Evolutionary conservation across 495 filamentous ascomycete genomes (phyloP).

Genomic region (Paragyromitra xinjiangensis): DNA sequence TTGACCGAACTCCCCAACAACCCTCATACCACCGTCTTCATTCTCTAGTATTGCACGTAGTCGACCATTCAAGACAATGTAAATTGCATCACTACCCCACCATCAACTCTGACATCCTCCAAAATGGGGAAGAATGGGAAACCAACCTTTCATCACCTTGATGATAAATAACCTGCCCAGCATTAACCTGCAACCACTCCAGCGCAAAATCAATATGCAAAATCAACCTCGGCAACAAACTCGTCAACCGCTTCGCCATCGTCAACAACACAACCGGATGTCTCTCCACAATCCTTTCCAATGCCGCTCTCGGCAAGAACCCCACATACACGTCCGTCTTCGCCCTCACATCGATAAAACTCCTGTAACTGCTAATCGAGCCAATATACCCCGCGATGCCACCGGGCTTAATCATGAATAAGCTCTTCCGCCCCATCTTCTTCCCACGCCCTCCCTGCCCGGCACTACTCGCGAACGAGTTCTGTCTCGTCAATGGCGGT

Average conservation of each 20-base stretch:
- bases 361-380: slow-evolving; percentile 90
- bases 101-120: background rate
- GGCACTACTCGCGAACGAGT: slow-evolving; percentile 53
- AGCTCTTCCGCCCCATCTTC: slow-evolving; percentile 70
- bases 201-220: slow-evolving; percentile 97
- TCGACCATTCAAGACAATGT: slow-evolving; percentile 94
- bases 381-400: slow-evolving; percentile 94
- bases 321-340: slow-evolving; percentile 99
- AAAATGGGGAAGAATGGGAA: background rate
- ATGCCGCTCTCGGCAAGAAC: slow-evolving; percentile 83
- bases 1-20: slow-evolving; percentile 92
- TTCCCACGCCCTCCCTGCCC: slow-evolving; percentile 61
- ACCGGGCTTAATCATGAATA: slow-evolving; percentile 93
- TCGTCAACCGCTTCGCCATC: slow-evolving; percentile 92
- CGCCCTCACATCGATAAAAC: slow-evolving; percentile 94
- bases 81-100: slow-evolving; percentile 84
- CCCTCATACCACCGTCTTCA: slow-evolving; percentile 81
- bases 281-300: slow-evolving; percentile 90
- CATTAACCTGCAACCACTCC: slow-evolving; percentile 96
- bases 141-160: slow-evolving; percentile 80
- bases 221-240: slow-evolving; percentile 86
- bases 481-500: slow-evolving; percentile 50
- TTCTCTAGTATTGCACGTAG: slow-evolving; percentile 81
- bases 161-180: slow-evolving; percentile 92
- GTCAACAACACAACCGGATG: slow-evolving; percentile 92